Base-by-base conservation (phyloP, 192 early-diverging fungal species). In the Borealophlyctis nickersoniae region DNA sequence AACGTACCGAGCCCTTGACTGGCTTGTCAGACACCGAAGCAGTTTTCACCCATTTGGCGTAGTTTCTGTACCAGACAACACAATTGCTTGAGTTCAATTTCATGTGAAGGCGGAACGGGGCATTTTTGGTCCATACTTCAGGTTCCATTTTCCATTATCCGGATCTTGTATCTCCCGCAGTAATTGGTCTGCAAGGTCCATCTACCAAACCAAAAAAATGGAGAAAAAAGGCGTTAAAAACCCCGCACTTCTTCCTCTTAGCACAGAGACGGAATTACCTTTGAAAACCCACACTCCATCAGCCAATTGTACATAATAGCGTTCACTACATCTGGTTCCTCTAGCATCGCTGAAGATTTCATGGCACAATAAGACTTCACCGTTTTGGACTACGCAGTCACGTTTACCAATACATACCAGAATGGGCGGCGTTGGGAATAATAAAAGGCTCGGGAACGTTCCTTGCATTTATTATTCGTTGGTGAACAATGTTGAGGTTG, bases 231-330 rank as follows among this genome's bases (percentile, higher is more conserved):
- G n/a, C n/a, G n/a, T n/a, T n/a, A n/a, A n/a, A n/a, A n/a, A n/a
- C n/a, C n/a, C n/a, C n/a, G n/a, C n/a, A n/a, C n/a, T n/a, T n/a
- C n/a, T n/a, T n/a, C n/a, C n/a, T n/a, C n/a, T n/a, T n/a, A n/a
- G n/a, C n/a, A n/a, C n/a, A n/a, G n/a, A n/a, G n/a, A n/a, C n/a
- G n/a, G n/a, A n/a, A 23, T 4, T 33, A 54, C 62, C 62, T 63
- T 54, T 9, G 27, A 2, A 29, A 63, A 54, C 4, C 66, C 66
- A 16, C 34, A 55, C 24, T 69, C 67, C 11, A 63, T 54, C 24
- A 69, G 45, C 60, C 59, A 69, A 30, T 69, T 62, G 53, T 69
- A 69, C 11, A 69, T 63, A 39, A 69, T 69, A 7, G 67, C 67
- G 34, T 69, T 69, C 0, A 69, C 60, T 22, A 69, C 54, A 19